These are phyloP conservation scores for Pseudopyricularia javanii DNA, from an alignment of 2,329 filamentous ascomycete species.

Conservation along the genomic window DNA sequence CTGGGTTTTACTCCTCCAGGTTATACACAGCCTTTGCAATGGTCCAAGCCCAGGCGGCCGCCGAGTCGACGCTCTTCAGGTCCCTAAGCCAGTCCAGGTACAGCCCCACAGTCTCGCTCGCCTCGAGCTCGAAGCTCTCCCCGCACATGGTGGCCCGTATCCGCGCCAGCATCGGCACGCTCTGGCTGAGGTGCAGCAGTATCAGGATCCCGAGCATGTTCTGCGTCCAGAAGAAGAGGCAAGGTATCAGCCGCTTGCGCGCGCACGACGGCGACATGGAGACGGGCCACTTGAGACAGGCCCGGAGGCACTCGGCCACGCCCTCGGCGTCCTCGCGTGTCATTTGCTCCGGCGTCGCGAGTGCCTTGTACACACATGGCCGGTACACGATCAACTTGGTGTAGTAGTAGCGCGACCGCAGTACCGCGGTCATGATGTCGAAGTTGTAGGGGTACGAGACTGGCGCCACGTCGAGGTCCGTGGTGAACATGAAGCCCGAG, in stretches of 20 bases:
- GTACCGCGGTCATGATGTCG: slow-evolving; percentile 42
- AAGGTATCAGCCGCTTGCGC: slow-evolving; percentile 46
- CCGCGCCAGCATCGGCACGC: slow-evolving; percentile 33
- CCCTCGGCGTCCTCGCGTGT: slow-evolving; percentile 39
- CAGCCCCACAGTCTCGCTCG: slow-evolving; percentile 32
- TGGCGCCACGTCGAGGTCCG: slow-evolving; percentile 29
- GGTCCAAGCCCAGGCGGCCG: slow-evolving; percentile 43
- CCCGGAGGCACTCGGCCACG: slow-evolving; percentile 42
- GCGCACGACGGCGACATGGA: slow-evolving; percentile 41
- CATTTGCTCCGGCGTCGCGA: slow-evolving; percentile 42
- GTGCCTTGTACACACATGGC: slow-evolving; percentile 46
- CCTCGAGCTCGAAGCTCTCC: slow-evolving; percentile 35
- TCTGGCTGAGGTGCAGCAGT: slow-evolving; percentile 39
- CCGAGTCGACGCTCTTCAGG: slow-evolving; percentile 38
- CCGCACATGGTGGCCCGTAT: slow-evolving; percentile 37
- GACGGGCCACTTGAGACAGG: slow-evolving; percentile 48
- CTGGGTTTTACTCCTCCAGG: slow-evolving; percentile 15
- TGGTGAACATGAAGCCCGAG: slow-evolving; percentile 27
- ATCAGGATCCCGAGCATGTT: slow-evolving; percentile 47
- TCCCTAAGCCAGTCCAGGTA: slow-evolving; percentile 50
- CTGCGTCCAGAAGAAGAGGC: slow-evolving; percentile 49
- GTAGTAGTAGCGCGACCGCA: slow-evolving; percentile 47
- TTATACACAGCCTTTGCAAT: slow-evolving; percentile 34
- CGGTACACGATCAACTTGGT: slow-evolving; percentile 44
- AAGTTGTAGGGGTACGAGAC: slow-evolving; percentile 36